Base-by-base conservation (phyloP, 352 stramenopile genomes). In the Blastocystis sp. region DNA sequence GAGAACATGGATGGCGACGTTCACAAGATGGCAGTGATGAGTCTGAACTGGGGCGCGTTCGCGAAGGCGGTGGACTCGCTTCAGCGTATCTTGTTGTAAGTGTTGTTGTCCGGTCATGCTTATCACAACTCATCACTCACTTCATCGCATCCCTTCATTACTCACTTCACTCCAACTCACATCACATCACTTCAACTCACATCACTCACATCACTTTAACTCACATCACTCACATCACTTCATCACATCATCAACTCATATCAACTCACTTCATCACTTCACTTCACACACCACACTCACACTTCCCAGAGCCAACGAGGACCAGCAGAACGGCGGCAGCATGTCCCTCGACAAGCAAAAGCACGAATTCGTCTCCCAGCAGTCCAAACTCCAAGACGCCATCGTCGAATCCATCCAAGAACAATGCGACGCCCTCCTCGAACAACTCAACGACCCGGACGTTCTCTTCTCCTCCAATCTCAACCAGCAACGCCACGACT, bases 11-110 rank as follows among this genome's bases (percentile, higher is more conserved):
- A 85, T 21, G 29, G 26, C 41, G 74, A 66, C 1, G 51, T 85
- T 16, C 24, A 61, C 24, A 51, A 85, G 50, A 55, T 85, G 24
- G 74, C 74, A 0, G 70, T 69, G 2, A 62, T 85, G 31, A 69
- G 50, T 33, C 61, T 85, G 50, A 67, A 85, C 45, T 85, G 45
- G 26, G 74, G 74, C n/a, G 74, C 74, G 9, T 85, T 85, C 35
- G 74, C 74, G 3, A 85, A 85, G 74, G 31, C 74, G 29, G 33
- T 85, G 31, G 74, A 85, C 2, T 29, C 74, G 29, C 33, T 85
- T 29, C 74, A 85, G 60, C 45, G 74, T 35, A 85, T 85, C 16
- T 37, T 85, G 29, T 31, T 85, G 74, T 85, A 31, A 16, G 33
- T 12, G 16, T 67, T 9, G 45, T 55, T n/a, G n/a, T n/a, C n/a